Base-by-base conservation (phyloP, 2,329 filamentous ascomycete species). In the Alternaria brassicae region DNA sequence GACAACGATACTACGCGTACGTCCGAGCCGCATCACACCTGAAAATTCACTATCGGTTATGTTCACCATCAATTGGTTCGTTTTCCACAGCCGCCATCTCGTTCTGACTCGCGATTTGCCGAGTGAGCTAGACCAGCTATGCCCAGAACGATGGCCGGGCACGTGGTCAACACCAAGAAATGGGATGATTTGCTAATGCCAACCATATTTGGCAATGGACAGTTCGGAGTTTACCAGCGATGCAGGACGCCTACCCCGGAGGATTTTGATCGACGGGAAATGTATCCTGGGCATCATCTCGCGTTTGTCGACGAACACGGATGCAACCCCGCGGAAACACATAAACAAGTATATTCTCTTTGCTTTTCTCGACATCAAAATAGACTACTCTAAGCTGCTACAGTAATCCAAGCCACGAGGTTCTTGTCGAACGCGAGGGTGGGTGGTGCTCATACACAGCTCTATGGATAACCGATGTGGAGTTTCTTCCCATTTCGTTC, bases 401-500 rank as follows among this genome's bases (percentile, higher is more conserved):
- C 9, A n/a, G 9, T n/a, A 34, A 23, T 21, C 21, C 30, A 48
- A 28, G 40, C 40, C 40, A 25, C 40, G 19, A 48, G 12, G 8
- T 19, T 12, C 44, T 48, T 48, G 25, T 30, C 19, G 7, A 36
- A 36, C 13, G 13, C 23, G 44, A 48, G 30, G 30, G 30, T n/a
- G 44, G 30, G 44, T 7, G 30, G 36, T 36, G 30, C 6, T 15
- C 10, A 40, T 23, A 15, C 12, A 6, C n/a, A n/a, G n/a, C n/a
- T 40, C 19, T 19, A 40, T 41, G 42, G 27, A 49, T 49, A 17
- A 49, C 25, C 15, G 36, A 9, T 36, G 56, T 58, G 56, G 54
- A 49, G 56, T 17, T 27, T 6, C 12, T 28, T 28, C 55, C 44
- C 49, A 53, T 58, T 47, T 58, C 56, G 37, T 19, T 49, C 37